Conservation (phyloP, 2,329 filamentous ascomycete species). For the Penicillium sp. region DNA sequence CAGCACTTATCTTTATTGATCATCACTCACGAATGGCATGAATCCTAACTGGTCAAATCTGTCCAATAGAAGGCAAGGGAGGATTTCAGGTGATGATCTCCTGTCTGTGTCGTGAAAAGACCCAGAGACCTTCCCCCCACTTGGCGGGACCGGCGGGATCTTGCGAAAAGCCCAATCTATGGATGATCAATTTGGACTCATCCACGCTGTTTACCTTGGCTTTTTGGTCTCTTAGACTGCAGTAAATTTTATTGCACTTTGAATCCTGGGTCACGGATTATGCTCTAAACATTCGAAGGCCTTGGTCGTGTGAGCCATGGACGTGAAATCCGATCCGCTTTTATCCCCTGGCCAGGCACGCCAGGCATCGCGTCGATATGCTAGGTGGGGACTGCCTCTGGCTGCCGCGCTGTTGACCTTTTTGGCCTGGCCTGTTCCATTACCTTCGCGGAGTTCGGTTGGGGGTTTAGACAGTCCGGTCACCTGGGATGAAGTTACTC, state of each 20-base stretch:
- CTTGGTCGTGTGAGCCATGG: not conserved
- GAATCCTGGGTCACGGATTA: not conserved
- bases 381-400: constrained; percentile 5
- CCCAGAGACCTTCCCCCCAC: not conserved
- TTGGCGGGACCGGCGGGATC: not conserved
- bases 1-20: not conserved
- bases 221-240: too few species aligned
- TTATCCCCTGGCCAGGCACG: not conserved
- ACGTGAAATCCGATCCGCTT: not conserved
- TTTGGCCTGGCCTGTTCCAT: constrained; percentile 1
- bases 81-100: not conserved
- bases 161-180: not conserved
- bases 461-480: not conserved
- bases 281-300: not conserved
- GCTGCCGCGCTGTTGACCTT: not conserved
- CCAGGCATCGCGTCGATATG: not conserved
- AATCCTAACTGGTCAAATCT: not conserved
- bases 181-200: not conserved
- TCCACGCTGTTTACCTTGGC: not conserved
- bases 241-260: not conserved
- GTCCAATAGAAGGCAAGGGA: not conserved
- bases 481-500: constrained; percentile 26
- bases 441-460: not conserved
- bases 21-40: not conserved
- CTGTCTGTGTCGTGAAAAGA: too few species aligned